phyloP scores from a whole-genome alignment of 192 early-diverging fungal species.

The Backusella sp. region DNA sequence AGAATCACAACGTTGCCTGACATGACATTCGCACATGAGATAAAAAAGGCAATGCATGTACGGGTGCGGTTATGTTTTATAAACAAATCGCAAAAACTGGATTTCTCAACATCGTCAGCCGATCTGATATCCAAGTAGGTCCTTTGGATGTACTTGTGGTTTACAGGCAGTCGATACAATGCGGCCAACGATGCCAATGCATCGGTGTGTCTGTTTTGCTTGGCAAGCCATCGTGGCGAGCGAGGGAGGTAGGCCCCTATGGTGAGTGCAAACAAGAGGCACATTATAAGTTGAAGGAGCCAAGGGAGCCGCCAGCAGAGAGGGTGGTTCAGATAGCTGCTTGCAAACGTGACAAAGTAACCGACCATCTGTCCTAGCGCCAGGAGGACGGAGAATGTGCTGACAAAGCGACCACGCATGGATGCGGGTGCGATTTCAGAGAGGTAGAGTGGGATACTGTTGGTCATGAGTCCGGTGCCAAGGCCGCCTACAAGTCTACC shows the following conservation, averaged over 20 bases:
- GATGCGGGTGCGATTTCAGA: slow-evolving; percentile 71
- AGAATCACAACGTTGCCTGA: slow-evolving; percentile 75
- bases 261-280: slow-evolving; percentile 53
- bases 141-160: slow-evolving; percentile 40
- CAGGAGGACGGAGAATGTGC: slow-evolving; percentile 86
- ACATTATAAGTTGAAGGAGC: slow-evolving; percentile 65
- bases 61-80: slow-evolving; percentile 59
- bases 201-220: slow-evolving; percentile 60
- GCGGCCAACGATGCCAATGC: slow-evolving; percentile 60
- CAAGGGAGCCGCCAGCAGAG: slow-evolving; percentile 70
- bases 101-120: slow-evolving; percentile 30
- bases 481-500: neutral
- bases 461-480: neutral
- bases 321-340: slow-evolving; percentile 18
- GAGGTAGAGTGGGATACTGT: slow-evolving; percentile 22
- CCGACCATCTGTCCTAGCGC: slow-evolving; percentile 74
- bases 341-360: slow-evolving; percentile 53
- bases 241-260: slow-evolving; percentile 63
- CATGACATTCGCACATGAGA: slow-evolving; percentile 71
- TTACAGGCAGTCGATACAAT: slow-evolving; percentile 28
- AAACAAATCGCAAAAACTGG: slow-evolving; percentile 54
- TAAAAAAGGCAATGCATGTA: slow-evolving; percentile 56
- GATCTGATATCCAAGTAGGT: slow-evolving; percentile 71
- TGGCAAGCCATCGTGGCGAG: slow-evolving; percentile 83
- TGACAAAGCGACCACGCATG: slow-evolving; percentile 81